Evolutionary conservation across 179 eudicot species (phyloP), one percentile per base, ranked within the genome.

Genomic region (Dionaea muscipula): DNA sequence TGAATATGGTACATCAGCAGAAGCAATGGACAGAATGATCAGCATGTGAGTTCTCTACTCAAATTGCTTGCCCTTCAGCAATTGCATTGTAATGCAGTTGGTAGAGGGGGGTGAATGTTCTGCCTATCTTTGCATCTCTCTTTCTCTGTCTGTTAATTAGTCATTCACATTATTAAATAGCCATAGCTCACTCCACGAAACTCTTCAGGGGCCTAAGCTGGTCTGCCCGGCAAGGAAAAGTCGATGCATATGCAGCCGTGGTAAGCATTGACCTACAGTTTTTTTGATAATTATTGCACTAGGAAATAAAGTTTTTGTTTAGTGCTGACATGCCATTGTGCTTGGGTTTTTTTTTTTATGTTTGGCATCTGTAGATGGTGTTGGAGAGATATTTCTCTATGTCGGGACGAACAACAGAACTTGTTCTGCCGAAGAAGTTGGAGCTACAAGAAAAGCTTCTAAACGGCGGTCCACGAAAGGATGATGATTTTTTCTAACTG

Each of bases 161-260:
- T 28, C 5, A 28, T 28, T 28, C 16, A 43, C 3, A 19, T 43
- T 43, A 19, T 43, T 43, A 14, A 0, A 38, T 43, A 43, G 16
- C 20, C 16, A 17, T 43, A 43, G 47, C 47, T 43, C 20, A 17
- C 6, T 7, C 6, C 21, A 16, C n/a, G 47, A 43, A 43, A 43
- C 43, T 4, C 57, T 68, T 39, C 81, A 87, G 96, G 81, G 90
- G 96, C 53, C 71, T 84, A 28, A 64, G 74, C 73, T 82, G 78
- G 63, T 73, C 85, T 62, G 74, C 75, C 33, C 96, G 96, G 41
- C 75, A 82, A 48, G 83, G 69, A 43, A 73, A 57, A 36, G 52
- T 80, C 10, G 96, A 87, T 65, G 86, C 94, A 33, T 87, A 80
- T 70, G 90, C 96, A 45, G 96, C 96, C 11, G 57, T 77, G 90